Percentiles rank a stretch among this genome's conserved stretches.
These are phyloP conservation scores for Orobanche coerulescens DNA, from an alignment of 257 asterid genomes.

Conservation along the genomic window DNA sequence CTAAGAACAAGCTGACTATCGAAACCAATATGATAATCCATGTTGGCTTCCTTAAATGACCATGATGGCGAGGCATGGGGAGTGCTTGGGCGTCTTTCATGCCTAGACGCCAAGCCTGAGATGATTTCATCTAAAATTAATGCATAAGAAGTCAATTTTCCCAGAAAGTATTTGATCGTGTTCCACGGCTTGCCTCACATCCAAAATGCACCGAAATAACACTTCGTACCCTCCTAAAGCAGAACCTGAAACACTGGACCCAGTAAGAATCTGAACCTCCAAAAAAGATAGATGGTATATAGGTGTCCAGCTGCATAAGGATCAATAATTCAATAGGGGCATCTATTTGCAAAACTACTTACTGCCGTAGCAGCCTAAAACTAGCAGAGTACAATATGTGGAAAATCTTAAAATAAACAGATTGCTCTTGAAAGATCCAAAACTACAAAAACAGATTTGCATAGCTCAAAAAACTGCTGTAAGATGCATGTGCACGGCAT, in stretches of 20 bases:
- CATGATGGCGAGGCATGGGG: slow-evolving; percentile 60
- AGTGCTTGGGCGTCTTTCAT: slow-evolving; percentile 54
- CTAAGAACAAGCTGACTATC: slow-evolving; percentile 61
- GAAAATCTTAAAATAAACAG: not conserved
- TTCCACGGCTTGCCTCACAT: slow-evolving; percentile 3
- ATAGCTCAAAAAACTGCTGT: not conserved
- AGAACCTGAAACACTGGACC: slow-evolving; percentile 9
- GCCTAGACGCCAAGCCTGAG: slow-evolving; percentile 69
- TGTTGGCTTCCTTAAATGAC: slow-evolving; percentile 68
- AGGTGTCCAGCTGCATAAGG: not conserved
- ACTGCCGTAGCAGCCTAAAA: not conserved
- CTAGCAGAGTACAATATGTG: not conserved
- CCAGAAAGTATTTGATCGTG: slow-evolving; percentile 2
- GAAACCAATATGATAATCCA: slow-evolving; percentile 75
- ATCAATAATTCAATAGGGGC: not conserved
- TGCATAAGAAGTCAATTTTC: slow-evolving; percentile 35
- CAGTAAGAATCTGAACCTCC: slow-evolving; percentile 18
- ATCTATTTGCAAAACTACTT: not conserved
- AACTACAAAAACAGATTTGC: not conserved
- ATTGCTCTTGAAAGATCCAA: not conserved
- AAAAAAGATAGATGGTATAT: slow-evolving; percentile 11
- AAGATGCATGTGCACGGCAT: not conserved
- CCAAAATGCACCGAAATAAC: not conserved
- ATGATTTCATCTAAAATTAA: slow-evolving; percentile 51
- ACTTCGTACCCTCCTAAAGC: slow-evolving; percentile 3